Percentiles rank a stretch among this genome's conserved stretches.
Conservation (phyloP, 257 asterid species). For the Solanum etuberosum region DNA sequence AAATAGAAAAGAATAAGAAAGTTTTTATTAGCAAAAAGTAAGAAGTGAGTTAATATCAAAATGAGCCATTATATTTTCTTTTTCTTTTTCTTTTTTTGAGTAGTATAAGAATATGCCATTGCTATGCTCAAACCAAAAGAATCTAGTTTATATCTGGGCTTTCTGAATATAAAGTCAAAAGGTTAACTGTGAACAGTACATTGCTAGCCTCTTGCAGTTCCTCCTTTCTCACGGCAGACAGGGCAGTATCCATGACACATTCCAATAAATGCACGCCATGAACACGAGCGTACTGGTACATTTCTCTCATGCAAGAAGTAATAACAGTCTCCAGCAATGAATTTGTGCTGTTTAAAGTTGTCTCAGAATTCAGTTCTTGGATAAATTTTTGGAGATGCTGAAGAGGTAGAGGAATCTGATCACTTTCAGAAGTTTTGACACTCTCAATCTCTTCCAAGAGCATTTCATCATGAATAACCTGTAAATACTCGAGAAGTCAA, state of each 20-base stretch:
- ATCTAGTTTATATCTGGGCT: background rate
- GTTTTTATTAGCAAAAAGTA: background rate
- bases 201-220: conserved; percentile 76
- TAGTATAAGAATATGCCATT: background rate
- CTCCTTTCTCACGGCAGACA: conserved; percentile 61
- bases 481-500: conserved; percentile 7
- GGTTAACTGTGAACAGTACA: conserved; percentile 25
- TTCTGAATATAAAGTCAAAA: background rate
- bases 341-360: conserved; percentile 22
- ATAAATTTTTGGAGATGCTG: conserved; percentile 45
- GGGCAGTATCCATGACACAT: conserved; percentile 59
- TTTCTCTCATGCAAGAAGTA: conserved; percentile 64
- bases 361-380: conserved; percentile 27
- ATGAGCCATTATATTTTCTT: background rate
- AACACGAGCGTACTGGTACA: conserved; percentile 80
- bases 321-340: conserved; percentile 29
- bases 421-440: conserved; percentile 38
- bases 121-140: background rate
- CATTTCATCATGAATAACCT: conserved; percentile 76
- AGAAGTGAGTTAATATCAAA: background rate
- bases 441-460: conserved; percentile 57
- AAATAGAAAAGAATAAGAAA: conserved; percentile 2
- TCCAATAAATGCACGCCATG: conserved; percentile 71
- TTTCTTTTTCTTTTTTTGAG: background rate
- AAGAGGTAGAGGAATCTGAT: conserved; percentile 58